Percentiles rank a stretch among this genome's conserved stretches.
Evolutionary conservation across 1,284 basidiomycete species (phyloP).

Genomic region (Boletus nobilissimus): DNA sequence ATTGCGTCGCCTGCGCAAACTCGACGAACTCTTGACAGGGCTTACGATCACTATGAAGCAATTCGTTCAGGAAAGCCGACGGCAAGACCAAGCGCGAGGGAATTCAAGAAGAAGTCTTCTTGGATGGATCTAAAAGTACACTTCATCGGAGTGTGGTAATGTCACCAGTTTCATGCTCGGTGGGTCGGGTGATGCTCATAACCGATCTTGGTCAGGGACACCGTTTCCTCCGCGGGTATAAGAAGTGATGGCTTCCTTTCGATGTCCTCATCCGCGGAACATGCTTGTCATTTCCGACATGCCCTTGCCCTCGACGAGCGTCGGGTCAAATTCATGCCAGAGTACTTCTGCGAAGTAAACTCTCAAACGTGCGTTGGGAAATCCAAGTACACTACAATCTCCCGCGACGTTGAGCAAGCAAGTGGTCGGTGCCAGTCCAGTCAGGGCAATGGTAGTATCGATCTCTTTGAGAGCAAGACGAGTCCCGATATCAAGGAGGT

Average conservation of each 20-base stretch:
- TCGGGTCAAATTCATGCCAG: no score
- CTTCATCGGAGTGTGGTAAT: slow-evolving; percentile 56
- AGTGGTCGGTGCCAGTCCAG: background rate
- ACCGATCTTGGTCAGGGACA: slow-evolving; percentile 49
- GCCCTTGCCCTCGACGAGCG: no score
- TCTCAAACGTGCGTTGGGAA: slow-evolving; percentile 14
- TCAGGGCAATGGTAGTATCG: background rate
- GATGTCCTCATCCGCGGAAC: slow-evolving; percentile 31
- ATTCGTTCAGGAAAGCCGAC: slow-evolving; percentile 30
- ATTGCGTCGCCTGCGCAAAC: background rate
- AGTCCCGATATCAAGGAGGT: slow-evolving; percentile 42
- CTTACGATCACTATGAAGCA: slow-evolving; percentile 51
- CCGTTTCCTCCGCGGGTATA: slow-evolving; percentile 51
- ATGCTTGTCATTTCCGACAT: no score
- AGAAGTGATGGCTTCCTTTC: slow-evolving; percentile 41
- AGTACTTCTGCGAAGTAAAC: no score
- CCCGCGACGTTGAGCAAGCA: background rate
- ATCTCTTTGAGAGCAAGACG: background rate
- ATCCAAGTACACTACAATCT: slow-evolving; percentile 21
- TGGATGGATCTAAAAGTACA: slow-evolving; percentile 46
- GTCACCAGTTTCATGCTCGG: background rate
- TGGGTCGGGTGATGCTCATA: background rate
- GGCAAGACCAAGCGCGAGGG: slow-evolving; percentile 28
- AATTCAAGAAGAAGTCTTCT: slow-evolving; percentile 53
- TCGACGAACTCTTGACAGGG: slow-evolving; percentile 40